Percentiles rank a stretch among this genome's conserved stretches.
phyloP scores from a whole-genome alignment of 1,284 basidiomycete species.

The Chalciporus sp. region DNA sequence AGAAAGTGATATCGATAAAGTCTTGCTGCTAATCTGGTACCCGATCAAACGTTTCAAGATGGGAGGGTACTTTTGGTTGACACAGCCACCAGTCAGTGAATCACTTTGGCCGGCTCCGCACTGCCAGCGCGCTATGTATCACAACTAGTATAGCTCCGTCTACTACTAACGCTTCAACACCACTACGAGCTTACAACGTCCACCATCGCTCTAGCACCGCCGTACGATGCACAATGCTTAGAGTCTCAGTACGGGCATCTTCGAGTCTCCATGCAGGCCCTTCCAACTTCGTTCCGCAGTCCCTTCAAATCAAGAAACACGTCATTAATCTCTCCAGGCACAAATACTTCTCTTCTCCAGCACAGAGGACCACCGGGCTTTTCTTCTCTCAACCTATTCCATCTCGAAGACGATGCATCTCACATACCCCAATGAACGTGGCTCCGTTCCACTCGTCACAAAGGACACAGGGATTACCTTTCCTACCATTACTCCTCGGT shows the following conservation, averaged over 20 bases:
- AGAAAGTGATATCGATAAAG: no score
- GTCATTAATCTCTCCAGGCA: not conserved
- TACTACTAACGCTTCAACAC: not conserved
- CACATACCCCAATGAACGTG: conserved; percentile 3
- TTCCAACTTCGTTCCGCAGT: not conserved
- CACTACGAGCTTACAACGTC: not conserved
- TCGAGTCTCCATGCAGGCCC: not conserved
- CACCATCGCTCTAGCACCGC: not conserved
- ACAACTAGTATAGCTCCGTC: no score
- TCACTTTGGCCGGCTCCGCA: not conserved
- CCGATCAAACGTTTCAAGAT: no score
- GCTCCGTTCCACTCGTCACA: conserved; percentile 46
- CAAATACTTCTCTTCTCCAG: not conserved
- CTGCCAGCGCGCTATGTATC: conserved; percentile 1
- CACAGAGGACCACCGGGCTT: conserved; percentile 1
- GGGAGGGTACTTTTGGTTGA: no score
- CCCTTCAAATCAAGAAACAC: not conserved
- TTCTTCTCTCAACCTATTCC: conserved; percentile 8
- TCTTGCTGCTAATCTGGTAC: no score
- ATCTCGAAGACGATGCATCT: conserved; percentile 3
- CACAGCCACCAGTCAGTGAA: conserved; percentile 5
- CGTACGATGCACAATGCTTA: conserved; percentile 33
- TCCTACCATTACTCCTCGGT: conserved; percentile 43
- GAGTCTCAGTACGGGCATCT: conserved; percentile 12
- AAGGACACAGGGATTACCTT: conserved; percentile 34